Evolutionary conservation across 2,329 filamentous ascomycete genomes (phyloP).

Genomic region (Xenosphaeropsis pyriputrescens): DNA sequence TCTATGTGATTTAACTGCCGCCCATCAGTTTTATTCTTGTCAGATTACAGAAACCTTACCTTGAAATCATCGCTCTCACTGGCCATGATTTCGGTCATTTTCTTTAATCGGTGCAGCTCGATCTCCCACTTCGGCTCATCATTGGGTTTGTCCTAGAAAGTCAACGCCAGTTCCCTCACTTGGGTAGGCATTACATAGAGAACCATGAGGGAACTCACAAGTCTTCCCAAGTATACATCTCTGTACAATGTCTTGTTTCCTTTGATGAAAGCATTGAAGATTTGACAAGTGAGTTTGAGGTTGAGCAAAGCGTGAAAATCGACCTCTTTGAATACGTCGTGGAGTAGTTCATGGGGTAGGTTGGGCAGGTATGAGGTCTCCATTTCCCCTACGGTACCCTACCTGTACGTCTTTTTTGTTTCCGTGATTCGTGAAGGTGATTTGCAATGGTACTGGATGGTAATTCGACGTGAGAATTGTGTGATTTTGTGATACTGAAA

Average conservation of each 20-base stretch:
- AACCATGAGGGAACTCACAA: conserved; percentile 26
- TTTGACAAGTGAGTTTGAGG: conserved; percentile 34
- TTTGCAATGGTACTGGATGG: too few relatives aligned
- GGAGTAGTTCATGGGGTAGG: conserved; percentile 48
- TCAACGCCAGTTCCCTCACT: conserved; percentile 23
- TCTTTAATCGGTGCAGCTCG: conserved; percentile 27
- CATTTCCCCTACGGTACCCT: too few relatives aligned
- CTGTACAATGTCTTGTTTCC: conserved; percentile 45
- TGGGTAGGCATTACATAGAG: neutral
- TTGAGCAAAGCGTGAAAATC: conserved; percentile 38
- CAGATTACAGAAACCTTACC: conserved; percentile 16
- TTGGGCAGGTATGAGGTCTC: too few relatives aligned
- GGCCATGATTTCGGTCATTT: conserved; percentile 27
- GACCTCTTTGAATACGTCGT: conserved; percentile 41
- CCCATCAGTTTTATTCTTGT: neutral
- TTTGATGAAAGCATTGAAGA: conserved; percentile 36
- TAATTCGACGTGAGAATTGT: too few relatives aligned
- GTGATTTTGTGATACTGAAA: too few relatives aligned
- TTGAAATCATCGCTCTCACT: conserved; percentile 20
- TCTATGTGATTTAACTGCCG: conserved; percentile 20
- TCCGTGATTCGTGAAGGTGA: too few relatives aligned
- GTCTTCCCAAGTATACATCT: conserved; percentile 40
- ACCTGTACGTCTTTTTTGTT: too few relatives aligned
- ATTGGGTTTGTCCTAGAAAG: conserved; percentile 9
- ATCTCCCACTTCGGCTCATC: conserved; percentile 24